Evolutionary conservation across 2,329 filamentous ascomycete species (phyloP).

Genomic region (Ophiostoma quercus): DNA sequence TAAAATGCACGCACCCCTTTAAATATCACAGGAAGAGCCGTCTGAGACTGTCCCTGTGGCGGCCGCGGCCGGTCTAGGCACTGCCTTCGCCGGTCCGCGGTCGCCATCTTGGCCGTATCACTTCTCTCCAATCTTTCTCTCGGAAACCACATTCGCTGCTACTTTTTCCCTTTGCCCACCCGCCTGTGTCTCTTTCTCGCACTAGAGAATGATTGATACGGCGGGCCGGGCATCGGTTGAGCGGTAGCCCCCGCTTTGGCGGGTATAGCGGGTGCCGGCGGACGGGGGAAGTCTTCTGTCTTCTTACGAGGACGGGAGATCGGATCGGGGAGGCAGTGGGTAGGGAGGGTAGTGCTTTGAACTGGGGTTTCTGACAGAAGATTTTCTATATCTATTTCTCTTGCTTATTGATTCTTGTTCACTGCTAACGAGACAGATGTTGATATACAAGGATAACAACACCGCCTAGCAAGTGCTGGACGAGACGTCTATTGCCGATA

Average conservation of each 20-base stretch:
- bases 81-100: conserved; percentile 22
- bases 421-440: not conserved
- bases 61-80: not conserved
- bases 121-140: not conserved
- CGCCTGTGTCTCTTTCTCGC: conserved; percentile 18
- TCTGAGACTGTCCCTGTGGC: conserved; percentile 36
- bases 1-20: conserved; percentile 30
- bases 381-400: not conserved
- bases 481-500: not conserved
- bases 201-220: conserved; percentile 19
- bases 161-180: not conserved
- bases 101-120: conserved; percentile 8
- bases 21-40: conserved; percentile 40
- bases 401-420: not conserved
- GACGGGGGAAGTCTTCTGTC: not conserved
- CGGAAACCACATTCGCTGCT: conserved; percentile 8
- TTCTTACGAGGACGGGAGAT: conserved; percentile 25
- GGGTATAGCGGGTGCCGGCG: not conserved
- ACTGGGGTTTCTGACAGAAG: conserved; percentile 32
- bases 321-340: conserved; percentile 30
- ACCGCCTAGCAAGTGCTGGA: not conserved
- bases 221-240: conserved; percentile 12
- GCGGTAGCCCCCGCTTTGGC: not conserved
- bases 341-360: conserved; percentile 39
- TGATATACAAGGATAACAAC: not conserved